Conservation (phyloP, 768 basidiomycete genomes). For the Phallus indusiatus region DNA sequence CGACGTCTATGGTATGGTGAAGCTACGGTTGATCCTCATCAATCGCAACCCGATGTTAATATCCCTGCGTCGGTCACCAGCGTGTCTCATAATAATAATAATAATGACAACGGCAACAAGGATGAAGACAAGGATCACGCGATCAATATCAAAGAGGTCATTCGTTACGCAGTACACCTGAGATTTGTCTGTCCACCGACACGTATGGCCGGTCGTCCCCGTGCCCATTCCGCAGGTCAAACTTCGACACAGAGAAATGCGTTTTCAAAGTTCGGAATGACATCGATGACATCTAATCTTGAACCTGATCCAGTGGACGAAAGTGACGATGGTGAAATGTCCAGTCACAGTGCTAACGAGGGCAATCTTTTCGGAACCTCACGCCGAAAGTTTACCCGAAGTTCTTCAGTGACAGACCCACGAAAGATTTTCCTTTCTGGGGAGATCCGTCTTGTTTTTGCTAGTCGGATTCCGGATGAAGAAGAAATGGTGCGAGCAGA, state of each 20-base stretch:
- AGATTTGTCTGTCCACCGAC: constrained; percentile 22
- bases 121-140: neutral
- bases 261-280: constrained; percentile 9
- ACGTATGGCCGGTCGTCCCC: neutral
- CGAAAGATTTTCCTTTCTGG: constrained; percentile 20
- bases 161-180: constrained; percentile 21
- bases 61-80: neutral
- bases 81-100: neutral
- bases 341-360: constrained; percentile 3
- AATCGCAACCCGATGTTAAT: neutral
- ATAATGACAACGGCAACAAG: neutral
- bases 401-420: constrained; percentile 1
- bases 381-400: constrained; percentile 1
- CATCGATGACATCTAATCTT: constrained; percentile 4
- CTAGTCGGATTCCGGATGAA: constrained; percentile 17
- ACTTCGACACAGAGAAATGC: neutral
- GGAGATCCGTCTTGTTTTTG: constrained; percentile 21
- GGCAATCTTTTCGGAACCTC: neutral
- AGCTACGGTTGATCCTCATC: neutral
- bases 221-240: constrained; percentile 7
- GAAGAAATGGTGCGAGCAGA: constrained; percentile 15
- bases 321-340: constrained; percentile 9
- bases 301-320: constrained; percentile 1
- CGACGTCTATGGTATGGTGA: constrained; percentile 18
- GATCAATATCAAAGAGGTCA: constrained; percentile 11